These are phyloP conservation scores for Boletus edulis DNA, from an alignment of 768 basidiomycete species.

Conservation along the genomic window DNA sequence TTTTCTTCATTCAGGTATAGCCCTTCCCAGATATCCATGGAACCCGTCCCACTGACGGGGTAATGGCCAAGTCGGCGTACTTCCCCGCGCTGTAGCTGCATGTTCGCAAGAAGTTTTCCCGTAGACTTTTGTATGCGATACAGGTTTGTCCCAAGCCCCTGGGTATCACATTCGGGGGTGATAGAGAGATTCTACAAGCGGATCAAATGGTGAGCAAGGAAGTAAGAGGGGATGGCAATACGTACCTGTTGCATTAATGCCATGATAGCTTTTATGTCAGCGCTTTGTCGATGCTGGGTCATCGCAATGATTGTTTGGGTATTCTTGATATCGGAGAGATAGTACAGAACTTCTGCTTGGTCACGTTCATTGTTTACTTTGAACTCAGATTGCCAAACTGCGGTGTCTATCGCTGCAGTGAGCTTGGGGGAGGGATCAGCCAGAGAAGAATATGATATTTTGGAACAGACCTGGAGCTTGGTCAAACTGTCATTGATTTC, in stretches of 20 bases:
- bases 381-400: slow-evolving; percentile 48
- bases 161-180: slow-evolving; percentile 27
- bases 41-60: slow-evolving; percentile 49
- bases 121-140: slow-evolving; percentile 49
- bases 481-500: slow-evolving; percentile 45
- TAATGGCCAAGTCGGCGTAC: slow-evolving; percentile 47
- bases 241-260: slow-evolving; percentile 47
- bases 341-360: slow-evolving; percentile 40
- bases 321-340: slow-evolving; percentile 44
- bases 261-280: slow-evolving; percentile 44
- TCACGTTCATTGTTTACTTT: slow-evolving; percentile 38
- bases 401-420: slow-evolving; percentile 43
- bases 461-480: slow-evolving; percentile 42
- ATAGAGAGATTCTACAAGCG: slow-evolving; percentile 21
- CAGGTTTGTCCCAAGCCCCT: slow-evolving; percentile 46
- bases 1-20: slow-evolving; percentile 51
- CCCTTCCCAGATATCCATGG: slow-evolving; percentile 58
- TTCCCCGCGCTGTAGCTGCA: slow-evolving; percentile 51
- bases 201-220: slow-evolving; percentile 13
- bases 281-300: slow-evolving; percentile 32
- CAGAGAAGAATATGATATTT: neutral
- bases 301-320: slow-evolving; percentile 36
- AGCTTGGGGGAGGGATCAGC: slow-evolving; percentile 33
- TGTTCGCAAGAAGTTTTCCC: slow-evolving; percentile 46
- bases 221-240: neutral